Base-by-base conservation (phyloP, 2,329 filamentous ascomycete species). In the Scedosporium dehoogii region DNA sequence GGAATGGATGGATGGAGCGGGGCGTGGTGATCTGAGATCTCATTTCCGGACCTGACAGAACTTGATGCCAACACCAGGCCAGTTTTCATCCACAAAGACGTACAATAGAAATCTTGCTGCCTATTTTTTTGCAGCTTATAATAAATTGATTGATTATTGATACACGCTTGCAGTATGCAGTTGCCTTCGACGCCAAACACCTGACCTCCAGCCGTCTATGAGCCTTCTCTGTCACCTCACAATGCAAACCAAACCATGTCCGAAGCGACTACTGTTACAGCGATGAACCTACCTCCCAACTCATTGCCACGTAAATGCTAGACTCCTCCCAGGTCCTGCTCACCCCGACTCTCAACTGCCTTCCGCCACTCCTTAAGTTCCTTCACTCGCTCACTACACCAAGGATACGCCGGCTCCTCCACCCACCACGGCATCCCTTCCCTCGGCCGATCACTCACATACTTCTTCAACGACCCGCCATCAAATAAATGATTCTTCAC, bases 1-100 rank as follows among this genome's bases (percentile, higher is more conserved):
- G 76, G 62, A 81, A 81, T 23, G 89, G 90, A 0, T 97, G 92
- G 92, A 82, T 81, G 65, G 82, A 82, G 69, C 83, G 90, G 63
- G 90, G 90, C 0, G 85, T 97, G 71, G 82, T 91, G 18, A 83
- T 85, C 59, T 81, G 42, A 61, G 14, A 10, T 33, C 33, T 33
- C 10, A 6, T 10, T 33, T 33, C 29, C 29, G 7, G 29, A 10
- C 6, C 29, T 33, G 12, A 38, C 33, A 14, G 10, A 38, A 38
- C 10, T 38, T 38, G 33, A 33, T 38, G 33, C 10, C 33, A 38
- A 38, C 33, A 38, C 10, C 14, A 12, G 33, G 33, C 33, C 33
- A 38, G 33, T 2, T 38, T 38, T 12, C 33, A 38, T 38, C 14
- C 4, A 38, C 33, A 38, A 38, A 38, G 33, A 38, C 9, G 33